A percentile compares a stretch with the other conserved stretches of the same genome.
Evolutionary conservation across 495 filamentous ascomycete species (phyloP).

Genomic region (Hypoxylon perforatum): DNA sequence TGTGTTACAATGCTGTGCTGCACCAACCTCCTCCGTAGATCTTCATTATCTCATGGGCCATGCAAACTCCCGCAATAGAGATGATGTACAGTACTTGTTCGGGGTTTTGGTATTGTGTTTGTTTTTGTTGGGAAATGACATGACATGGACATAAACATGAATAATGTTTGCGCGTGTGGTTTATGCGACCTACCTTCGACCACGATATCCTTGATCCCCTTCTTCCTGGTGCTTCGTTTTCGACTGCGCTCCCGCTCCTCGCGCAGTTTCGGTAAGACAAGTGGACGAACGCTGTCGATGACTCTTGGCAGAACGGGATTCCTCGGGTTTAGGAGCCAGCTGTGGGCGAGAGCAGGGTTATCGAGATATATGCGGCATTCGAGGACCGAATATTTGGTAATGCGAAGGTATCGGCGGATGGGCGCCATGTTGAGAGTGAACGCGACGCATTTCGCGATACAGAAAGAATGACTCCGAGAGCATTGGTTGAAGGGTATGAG

Average conservation of each 20-base stretch:
- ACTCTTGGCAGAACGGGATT: constrained; percentile 81
- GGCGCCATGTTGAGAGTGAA: constrained; percentile 72
- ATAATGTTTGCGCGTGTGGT: constrained; percentile 1
- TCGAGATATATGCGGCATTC: constrained; percentile 97
- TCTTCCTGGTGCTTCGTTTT: constrained; percentile 69
- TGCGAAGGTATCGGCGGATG: constrained; percentile 83
- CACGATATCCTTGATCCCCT: constrained; percentile 88
- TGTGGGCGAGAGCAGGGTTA: constrained; percentile 77
- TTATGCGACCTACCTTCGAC: constrained; percentile 69
- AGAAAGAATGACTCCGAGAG: background rate
- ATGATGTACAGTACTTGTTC: constrained; percentile 34
- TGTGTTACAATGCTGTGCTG: constrained; percentile 37
- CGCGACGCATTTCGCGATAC: constrained; percentile 27
- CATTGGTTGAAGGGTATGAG: constrained; percentile 18
- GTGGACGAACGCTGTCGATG: constrained; percentile 82
- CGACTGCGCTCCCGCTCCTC: constrained; percentile 84
- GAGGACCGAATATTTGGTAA: constrained; percentile 88
- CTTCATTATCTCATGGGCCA: constrained; percentile 11
- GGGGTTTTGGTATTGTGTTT: too few species aligned
- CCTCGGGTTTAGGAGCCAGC: constrained; percentile 83
- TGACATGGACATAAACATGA: too few species aligned
- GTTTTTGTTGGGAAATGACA: background rate
- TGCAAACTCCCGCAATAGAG: constrained; percentile 26
- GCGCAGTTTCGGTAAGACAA: constrained; percentile 87
- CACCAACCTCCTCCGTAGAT: constrained; percentile 24